A percentile compares a stretch with the other conserved stretches of the same genome.
phyloP scores from a whole-genome alignment of 1,139 yeast species.

The Zygoascus sp. region DNA sequence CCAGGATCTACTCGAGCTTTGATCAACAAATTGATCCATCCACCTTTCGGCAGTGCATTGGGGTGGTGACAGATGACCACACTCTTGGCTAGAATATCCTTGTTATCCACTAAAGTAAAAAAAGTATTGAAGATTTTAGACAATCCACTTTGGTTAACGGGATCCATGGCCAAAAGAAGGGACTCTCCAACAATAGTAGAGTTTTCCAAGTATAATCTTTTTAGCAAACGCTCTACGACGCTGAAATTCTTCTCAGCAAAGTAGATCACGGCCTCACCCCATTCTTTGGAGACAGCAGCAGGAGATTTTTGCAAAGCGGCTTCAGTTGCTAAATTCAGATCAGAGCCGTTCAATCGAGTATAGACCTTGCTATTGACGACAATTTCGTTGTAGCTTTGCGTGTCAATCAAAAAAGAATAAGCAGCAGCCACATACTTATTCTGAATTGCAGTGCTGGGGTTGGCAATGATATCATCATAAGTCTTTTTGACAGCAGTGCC shows the following conservation, averaged over 20 bases:
- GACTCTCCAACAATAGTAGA: slow-evolving; percentile 14
- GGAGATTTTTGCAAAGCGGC: slow-evolving; percentile 22
- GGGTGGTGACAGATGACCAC: slow-evolving; percentile 56
- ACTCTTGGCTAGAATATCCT: slow-evolving; percentile 41
- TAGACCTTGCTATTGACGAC: slow-evolving; percentile 23
- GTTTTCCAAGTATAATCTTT: slow-evolving; percentile 17
- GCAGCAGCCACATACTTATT: slow-evolving; percentile 31
- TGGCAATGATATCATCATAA: slow-evolving; percentile 36
- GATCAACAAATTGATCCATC: slow-evolving; percentile 80
- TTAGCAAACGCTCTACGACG: slow-evolving; percentile 13
- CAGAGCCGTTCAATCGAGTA: slow-evolving; percentile 26
- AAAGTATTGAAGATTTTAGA: slow-evolving; percentile 38
- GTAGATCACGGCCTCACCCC: slow-evolving; percentile 30
- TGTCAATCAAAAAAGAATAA: slow-evolving; percentile 30
- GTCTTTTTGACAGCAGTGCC: slow-evolving; percentile 19
- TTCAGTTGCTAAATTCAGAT: slow-evolving; percentile 27
- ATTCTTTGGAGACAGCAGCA: slow-evolving; percentile 28
- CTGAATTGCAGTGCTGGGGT: slow-evolving; percentile 31
- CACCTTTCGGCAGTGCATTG: slow-evolving; percentile 43
- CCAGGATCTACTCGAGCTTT: slow-evolving; percentile 58
- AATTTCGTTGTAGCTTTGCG: slow-evolving; percentile 11
- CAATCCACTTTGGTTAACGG: slow-evolving; percentile 3
- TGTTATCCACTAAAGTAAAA: slow-evolving; percentile 34
- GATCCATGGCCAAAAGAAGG: slow-evolving; percentile 5
- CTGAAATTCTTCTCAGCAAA: slow-evolving; percentile 22